Base-by-base conservation (phyloP, 2,329 filamentous ascomycete species). In the Claviceps purpurea region DNA sequence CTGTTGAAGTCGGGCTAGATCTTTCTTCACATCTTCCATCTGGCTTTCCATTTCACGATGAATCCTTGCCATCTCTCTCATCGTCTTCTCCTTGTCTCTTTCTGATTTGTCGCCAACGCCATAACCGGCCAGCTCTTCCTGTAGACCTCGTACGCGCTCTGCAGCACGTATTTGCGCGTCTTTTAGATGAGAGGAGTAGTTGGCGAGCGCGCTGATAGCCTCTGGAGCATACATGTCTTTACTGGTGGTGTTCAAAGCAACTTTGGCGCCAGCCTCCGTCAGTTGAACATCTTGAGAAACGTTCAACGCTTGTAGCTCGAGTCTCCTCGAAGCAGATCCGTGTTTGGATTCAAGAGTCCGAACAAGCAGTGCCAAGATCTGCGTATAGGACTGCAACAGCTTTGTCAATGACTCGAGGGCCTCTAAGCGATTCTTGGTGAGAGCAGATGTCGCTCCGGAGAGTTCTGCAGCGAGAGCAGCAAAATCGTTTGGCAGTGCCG, bases 281-380 rank as follows among this genome's bases (percentile, higher is more conserved):
- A 63, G 61, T 51, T 70, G 68, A 1, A 77, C 73, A 4, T 66
- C 61, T 1, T 77, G 65, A 0, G 69, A 64, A 1, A 72, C 66
- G 38, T 73, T 67, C 2, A 67, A 61, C 26, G 76, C 76, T 42
- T 70, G 70, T n/a, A 79, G 70, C 57, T 76, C 74, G 2, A 79
- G 66, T 14, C 68, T 73, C 4, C 74, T 69, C 1, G 76, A 74
- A 4, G 77, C 65, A 20, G 72, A 66, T 34, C 74, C 74, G 60
- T 81, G 77, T 57, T 81, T 81, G 2, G 71, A 67, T 56, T 81
- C 78, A 1, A 81, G 69, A 2, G 69, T 61, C 50, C 71, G 71
- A n/a, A 79, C 61, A 1, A 80, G 69, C 16, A 66, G 62, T 1
- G 65, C 55, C 2, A 78, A 57, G 0, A 65, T 68, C 3, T 64